Conservation (phyloP, 495 filamentous ascomycete species). For the Hypoxylon perforatum region DNA sequence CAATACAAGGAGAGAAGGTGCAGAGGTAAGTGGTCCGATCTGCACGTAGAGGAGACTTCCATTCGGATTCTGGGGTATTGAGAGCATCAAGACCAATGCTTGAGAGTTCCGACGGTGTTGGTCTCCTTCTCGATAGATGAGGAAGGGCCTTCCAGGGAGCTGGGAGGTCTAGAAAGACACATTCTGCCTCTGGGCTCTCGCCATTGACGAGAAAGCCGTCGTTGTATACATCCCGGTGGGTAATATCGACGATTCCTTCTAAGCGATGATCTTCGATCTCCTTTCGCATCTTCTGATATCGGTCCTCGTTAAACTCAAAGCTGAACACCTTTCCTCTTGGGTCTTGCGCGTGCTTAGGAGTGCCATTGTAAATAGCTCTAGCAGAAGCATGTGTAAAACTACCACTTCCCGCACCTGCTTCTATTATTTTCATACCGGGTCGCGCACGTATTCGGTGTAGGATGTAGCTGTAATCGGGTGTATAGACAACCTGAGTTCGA, state of each 20-base stretch:
- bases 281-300: slow-evolving; percentile 74
- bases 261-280: slow-evolving; percentile 83
- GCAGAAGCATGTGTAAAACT: slow-evolving; percentile 94
- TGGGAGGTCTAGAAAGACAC: slow-evolving; percentile 91
- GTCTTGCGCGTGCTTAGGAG: slow-evolving; percentile 58
- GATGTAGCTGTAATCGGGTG: slow-evolving; percentile 95
- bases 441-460: slow-evolving; percentile 85
- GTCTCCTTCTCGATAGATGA: slow-evolving; percentile 75
- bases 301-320: slow-evolving; percentile 89
- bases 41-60: slow-evolving; percentile 77
- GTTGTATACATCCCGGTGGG: slow-evolving; percentile 90
- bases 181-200: slow-evolving; percentile 73
- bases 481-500: slow-evolving; percentile 97
- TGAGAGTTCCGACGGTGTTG: slow-evolving; percentile 39
- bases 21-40: slow-evolving; percentile 77
- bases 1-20: slow-evolving; percentile 96
- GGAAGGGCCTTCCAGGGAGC: slow-evolving; percentile 92
- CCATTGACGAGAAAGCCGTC: slow-evolving; percentile 79
- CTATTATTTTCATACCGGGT: slow-evolving; percentile 84
- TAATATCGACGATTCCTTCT: slow-evolving; percentile 77
- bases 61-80: slow-evolving; percentile 37
- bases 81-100: slow-evolving; percentile 23
- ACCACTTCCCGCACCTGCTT: slow-evolving; percentile 94
- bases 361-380: slow-evolving; percentile 88
- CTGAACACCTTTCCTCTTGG: slow-evolving; percentile 83